Conservation (phyloP, 495 filamentous ascomycete genomes). For the Penicillium fimorum region DNA sequence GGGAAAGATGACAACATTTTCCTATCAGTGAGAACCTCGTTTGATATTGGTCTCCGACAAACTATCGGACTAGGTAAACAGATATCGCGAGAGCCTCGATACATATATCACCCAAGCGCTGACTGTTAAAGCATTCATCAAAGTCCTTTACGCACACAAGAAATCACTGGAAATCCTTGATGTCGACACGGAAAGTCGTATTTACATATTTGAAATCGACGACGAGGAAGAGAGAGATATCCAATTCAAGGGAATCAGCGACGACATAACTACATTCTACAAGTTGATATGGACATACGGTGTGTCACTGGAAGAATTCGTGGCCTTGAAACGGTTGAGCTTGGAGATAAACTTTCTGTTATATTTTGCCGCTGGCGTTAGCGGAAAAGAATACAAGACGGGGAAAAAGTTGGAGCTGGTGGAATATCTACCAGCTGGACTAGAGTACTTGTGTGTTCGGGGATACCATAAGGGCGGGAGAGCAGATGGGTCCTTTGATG, state of each 20-base stretch:
- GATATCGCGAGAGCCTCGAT: not conserved
- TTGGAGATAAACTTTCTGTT: conserved; percentile 24
- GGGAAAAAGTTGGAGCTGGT: not conserved
- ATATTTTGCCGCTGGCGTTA: conserved; percentile 24
- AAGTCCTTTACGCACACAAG: conserved; percentile 21
- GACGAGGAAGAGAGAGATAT: not conserved
- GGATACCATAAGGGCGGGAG: conserved; percentile 23
- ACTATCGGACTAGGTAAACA: not conserved
- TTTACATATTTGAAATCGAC: not conserved
- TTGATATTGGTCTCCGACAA: not conserved
- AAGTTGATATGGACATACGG: not conserved
- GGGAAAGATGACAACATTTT: not conserved
- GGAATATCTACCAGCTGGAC: conserved; percentile 20
- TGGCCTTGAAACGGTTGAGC: conserved; percentile 21
- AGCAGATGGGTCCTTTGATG: conserved; percentile 22
- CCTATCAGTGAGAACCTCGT: not conserved
- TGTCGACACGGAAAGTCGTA: conserved; percentile 21
- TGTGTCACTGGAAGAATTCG: conserved; percentile 23
- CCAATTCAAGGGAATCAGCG: not conserved
- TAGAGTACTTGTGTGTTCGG: conserved; percentile 30
- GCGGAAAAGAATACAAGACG: not conserved
- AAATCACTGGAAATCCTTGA: conserved; percentile 28
- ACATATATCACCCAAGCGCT: conserved; percentile 27
- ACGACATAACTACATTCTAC: not conserved
- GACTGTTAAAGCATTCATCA: conserved; percentile 23